Evolutionary conservation across 148 eudicot species (phyloP), one percentile per base, ranked within the genome.

Genomic region (Hydrangea macrophylla): DNA sequence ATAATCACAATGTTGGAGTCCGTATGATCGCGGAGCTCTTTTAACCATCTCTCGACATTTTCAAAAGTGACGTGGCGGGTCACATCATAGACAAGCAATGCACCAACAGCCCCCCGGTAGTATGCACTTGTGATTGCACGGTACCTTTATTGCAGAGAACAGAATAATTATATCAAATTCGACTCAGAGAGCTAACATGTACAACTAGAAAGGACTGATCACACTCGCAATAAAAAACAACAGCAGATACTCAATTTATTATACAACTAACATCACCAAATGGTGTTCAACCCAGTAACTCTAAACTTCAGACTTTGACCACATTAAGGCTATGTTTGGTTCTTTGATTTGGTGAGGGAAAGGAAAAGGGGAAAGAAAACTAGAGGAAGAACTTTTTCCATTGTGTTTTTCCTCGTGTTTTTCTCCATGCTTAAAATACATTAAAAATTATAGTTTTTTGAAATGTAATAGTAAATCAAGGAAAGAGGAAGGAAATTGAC

Each of bases 91-190:
- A 83, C 86, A 25, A 83, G 73, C 57, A 83, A 55, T 31, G 86
- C 86, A 62, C 81, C 86, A 39, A 83, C 83, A 17, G 81, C 86
- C 42, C 83, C 86, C 60, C 83, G 79, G 70, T 83, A 83, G 70
- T 79, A 83, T 50, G 86, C 86, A 54, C 86, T 83, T 25, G 83
- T 83, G 69, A 83, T 80, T 33, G 86, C 84, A 64, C 84, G 83
- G 70, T 82, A 82, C 67, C 85, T 82, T 59, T 31, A 31, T 9
- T 59, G 35, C 7, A 2, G 39, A 64, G 24, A 64, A 23, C n/a
- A 15, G 54, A 32, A 20, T 15, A 28, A 40, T 65, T 65, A 51
- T 31, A 13, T 65, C 36, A 50, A 65, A 20, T 35, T 27, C 28
- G 22, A 50, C 6, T 30, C 23, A 65, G 58, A 31, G 1, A 6